Conservation (phyloP, 768 basidiomycete genomes). For the Tulasnella sp. region DNA sequence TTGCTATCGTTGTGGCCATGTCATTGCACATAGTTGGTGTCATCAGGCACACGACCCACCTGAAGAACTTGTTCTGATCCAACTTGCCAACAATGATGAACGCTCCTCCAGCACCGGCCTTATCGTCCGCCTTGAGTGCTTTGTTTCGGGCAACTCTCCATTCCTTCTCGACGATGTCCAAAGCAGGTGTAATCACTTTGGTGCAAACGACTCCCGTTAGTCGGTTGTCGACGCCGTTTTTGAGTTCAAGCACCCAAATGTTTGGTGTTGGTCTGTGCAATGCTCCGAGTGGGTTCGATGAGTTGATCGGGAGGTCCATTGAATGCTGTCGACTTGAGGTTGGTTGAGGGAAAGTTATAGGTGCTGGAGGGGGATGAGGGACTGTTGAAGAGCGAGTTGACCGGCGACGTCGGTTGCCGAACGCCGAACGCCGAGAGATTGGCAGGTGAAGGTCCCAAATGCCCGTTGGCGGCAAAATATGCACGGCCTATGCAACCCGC, state of each 20-base stretch:
- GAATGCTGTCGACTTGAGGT: background rate
- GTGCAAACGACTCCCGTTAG: constrained; percentile 58
- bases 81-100: constrained; percentile 72
- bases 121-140: constrained; percentile 28
- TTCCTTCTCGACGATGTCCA: constrained; percentile 67
- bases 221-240: constrained; percentile 72
- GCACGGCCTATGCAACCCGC: background rate
- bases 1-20: background rate
- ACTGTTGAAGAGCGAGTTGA: background rate
- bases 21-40: background rate
- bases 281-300: constrained; percentile 8
- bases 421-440: background rate
- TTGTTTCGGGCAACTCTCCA: constrained; percentile 53
- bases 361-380: background rate
- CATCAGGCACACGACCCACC: constrained; percentile 43
- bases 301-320: constrained; percentile 15
- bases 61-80: constrained; percentile 84
- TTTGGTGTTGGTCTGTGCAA: constrained; percentile 20
- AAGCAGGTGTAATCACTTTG: constrained; percentile 60
- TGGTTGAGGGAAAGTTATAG: background rate
- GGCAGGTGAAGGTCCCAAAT: background rate
- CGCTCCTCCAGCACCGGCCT: constrained; percentile 59
- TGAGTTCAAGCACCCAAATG: constrained; percentile 76
- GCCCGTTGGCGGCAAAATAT: background rate
- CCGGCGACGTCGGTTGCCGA: background rate